Evolutionary conservation across 495 filamentous ascomycete genomes (phyloP).

Genomic region (Tuber umbilicatum): DNA sequence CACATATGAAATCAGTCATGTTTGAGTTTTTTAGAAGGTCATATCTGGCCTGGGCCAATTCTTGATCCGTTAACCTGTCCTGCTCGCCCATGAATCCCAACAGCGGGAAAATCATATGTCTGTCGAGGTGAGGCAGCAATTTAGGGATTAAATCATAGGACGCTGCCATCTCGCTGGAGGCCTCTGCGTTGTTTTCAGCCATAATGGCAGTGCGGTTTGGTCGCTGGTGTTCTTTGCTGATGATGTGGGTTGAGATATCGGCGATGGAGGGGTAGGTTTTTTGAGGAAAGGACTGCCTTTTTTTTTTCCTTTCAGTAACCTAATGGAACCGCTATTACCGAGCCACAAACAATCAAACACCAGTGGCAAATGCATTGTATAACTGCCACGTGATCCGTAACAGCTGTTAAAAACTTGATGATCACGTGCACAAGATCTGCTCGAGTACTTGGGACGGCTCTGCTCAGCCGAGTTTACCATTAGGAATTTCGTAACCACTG

Average conservation of each 20-base stretch:
- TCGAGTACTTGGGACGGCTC: neutral
- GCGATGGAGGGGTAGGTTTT: conserved; percentile 25
- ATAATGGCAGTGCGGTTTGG: conserved; percentile 50
- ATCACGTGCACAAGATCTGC: neutral
- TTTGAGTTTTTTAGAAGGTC: conserved; percentile 89
- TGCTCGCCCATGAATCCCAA: conserved; percentile 69
- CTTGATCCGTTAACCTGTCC: conserved; percentile 54
- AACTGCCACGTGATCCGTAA: neutral
- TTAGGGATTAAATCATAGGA: conserved; percentile 77
- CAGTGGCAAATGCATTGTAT: neutral
- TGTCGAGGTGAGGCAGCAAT: conserved; percentile 85
- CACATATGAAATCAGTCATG: conserved; percentile 95
- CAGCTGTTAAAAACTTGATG: neutral
- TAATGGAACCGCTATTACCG: neutral
- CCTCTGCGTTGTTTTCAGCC: conserved; percentile 54
- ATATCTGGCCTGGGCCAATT: conserved; percentile 77
- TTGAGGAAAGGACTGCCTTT: conserved; percentile 33
- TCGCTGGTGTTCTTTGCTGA: conserved; percentile 43
- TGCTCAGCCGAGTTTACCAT: neutral
- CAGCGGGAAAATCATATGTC: conserved; percentile 89
- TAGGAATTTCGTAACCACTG: neutral
- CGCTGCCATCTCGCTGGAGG: conserved; percentile 53
- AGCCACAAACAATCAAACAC: neutral
- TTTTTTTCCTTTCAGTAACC: conserved; percentile 23
- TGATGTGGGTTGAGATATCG: conserved; percentile 6